Base-by-base conservation (phyloP, 176 grass and related monocot species). In the Oryza meyeriana region DNA sequence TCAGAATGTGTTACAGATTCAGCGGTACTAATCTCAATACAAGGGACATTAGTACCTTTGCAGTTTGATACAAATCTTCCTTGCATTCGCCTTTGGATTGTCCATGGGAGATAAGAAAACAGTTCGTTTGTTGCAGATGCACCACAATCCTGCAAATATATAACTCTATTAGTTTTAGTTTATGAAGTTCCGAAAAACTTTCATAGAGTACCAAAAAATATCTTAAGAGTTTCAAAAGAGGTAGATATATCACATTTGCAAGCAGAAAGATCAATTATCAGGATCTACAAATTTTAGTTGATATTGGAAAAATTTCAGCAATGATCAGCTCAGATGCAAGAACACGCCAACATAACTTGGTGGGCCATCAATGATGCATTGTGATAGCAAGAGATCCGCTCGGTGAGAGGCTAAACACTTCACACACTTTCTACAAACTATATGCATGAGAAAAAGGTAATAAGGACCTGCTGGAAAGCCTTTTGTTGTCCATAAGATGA, bases 91-190 rank as follows among this genome's bases (percentile, higher is more conserved):
- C 42, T 84, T 86, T 92, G 91, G 74, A 97, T 88, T 34, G 47
- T 88, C 85, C 82, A 90, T 24, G 94, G 94, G 85, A 97, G 94
- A 88, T 63, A 85, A 84, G 87, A 90, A 41, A 94, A 88, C 30
- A 89, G 82, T 32, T 91, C 81, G 24, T 74, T 90, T 79, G 85
- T 88, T 39, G 89, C 83, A 70, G 87, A 81, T 65, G 67, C 79
- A 84, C 90, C 59, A 44, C 84, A 91, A 61, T 98, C 92, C 92
- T 98, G 85, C 33, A 33, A 76, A 85, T 64, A 69, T 24, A 4
- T 0, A 47, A 22, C n/a, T 59, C 7, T 22, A 29, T 13, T 69
- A 30, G 18, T 87, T 64, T 5, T 70, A 18, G 26, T 77, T 55
- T 5, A 4, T 12, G 52, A 10, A 59, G 8, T 33, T 68, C 34